Evolutionary conservation across 2,329 filamentous ascomycete species (phyloP).

Genomic region (Blastomyces percursus): DNA sequence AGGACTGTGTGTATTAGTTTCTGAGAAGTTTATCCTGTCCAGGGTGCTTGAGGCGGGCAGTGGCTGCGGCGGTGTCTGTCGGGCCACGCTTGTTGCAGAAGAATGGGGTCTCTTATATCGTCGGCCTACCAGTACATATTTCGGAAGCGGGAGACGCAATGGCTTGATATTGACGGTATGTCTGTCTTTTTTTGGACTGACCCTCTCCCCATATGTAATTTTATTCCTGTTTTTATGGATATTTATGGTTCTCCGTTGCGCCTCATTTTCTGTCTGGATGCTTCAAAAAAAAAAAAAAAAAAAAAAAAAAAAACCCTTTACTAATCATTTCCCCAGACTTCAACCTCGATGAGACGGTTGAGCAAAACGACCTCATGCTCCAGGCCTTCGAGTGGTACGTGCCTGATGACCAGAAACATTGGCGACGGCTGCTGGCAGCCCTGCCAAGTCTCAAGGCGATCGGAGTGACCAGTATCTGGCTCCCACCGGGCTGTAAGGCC

Average conservation of each 20-base stretch:
- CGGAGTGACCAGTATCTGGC: conserved; percentile 55
- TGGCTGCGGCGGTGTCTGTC: neutral
- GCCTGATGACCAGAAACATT: conserved; percentile 51
- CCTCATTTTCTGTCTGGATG: neutral
- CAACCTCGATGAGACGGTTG: neutral
- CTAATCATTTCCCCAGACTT: neutral
- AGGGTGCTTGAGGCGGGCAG: neutral
- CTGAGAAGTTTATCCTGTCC: neutral
- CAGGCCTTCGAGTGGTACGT: conserved; percentile 66
- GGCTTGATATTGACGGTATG: conserved; percentile 5
- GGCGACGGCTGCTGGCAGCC: conserved; percentile 44
- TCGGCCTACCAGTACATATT: conserved; percentile 2
- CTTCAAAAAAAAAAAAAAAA: too few species aligned
- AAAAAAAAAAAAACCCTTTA: neutral
- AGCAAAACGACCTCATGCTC: conserved; percentile 47
- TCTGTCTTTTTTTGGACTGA: neutral
- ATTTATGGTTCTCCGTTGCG: neutral
- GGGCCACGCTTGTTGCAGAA: neutral
- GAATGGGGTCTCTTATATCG: neutral
- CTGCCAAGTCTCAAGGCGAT: conserved; percentile 46
- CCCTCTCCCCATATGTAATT: neutral
- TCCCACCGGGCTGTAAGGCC: conserved; percentile 61
- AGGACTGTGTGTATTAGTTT: neutral
- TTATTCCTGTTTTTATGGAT: neutral
- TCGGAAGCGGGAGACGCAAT: neutral